phyloP scores from a whole-genome alignment of 495 filamentous ascomycete genomes.

The Aspergillus leporis region DNA sequence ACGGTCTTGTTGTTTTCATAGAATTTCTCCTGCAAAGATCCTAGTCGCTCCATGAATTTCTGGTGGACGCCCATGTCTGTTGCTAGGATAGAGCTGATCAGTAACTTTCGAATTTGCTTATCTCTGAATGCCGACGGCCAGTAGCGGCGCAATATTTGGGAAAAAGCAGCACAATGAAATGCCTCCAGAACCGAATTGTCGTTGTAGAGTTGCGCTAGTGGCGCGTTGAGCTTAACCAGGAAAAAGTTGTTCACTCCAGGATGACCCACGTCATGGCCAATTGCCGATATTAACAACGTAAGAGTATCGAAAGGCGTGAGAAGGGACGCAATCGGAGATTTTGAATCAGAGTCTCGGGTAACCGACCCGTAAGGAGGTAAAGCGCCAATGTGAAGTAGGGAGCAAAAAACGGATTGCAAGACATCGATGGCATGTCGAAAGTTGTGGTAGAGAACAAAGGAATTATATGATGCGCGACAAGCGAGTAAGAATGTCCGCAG shows the following conservation, averaged over 20 bases:
- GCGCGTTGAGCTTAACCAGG: constrained; percentile 86
- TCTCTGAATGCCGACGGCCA: constrained; percentile 83
- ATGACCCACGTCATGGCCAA: constrained; percentile 96
- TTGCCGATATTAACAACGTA: constrained; percentile 87
- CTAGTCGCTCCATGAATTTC: constrained; percentile 87
- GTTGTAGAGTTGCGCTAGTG: constrained; percentile 96
- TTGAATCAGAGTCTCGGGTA: constrained; percentile 25
- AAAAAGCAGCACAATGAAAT: constrained; percentile 97
- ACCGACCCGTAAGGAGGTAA: constrained; percentile 62
- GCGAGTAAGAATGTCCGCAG: constrained; percentile 79
- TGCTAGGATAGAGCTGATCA: constrained; percentile 93
- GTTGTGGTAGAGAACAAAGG: constrained; percentile 97
- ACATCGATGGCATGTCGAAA: constrained; percentile 97
- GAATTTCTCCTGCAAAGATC: constrained; percentile 73
- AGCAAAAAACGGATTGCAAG: constrained; percentile 88
- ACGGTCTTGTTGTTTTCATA: constrained; percentile 56
- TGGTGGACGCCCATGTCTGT: constrained; percentile 98
- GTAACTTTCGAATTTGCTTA: constrained; percentile 74
- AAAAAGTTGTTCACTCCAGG: constrained; percentile 98
- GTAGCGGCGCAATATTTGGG: constrained; percentile 88
- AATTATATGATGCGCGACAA: constrained; percentile 85
- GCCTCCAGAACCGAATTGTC: constrained; percentile 96
- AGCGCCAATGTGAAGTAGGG: constrained; percentile 79
- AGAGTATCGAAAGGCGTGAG: constrained; percentile 84
- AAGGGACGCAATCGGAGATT: constrained; percentile 67